These are phyloP conservation scores for Linderniella brevidens DNA, from an alignment of 257 asterid genomes.

Conservation along the genomic window DNA sequence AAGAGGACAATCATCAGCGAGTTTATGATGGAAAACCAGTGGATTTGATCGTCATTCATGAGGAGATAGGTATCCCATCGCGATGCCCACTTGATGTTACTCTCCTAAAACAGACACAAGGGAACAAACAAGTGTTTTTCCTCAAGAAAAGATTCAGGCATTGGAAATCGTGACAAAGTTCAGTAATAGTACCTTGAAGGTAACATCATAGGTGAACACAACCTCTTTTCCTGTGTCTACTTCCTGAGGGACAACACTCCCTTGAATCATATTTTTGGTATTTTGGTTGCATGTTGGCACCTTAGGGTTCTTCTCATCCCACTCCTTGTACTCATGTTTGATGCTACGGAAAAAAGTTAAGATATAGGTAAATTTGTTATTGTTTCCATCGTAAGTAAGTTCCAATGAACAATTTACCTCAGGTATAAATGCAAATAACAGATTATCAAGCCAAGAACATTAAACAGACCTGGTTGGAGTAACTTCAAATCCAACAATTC, in stretches of 20 bases:
- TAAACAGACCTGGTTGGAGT: constrained; percentile 47
- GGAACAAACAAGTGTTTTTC: background rate
- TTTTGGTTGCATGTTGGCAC: constrained; percentile 54
- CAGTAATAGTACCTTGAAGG: constrained; percentile 27
- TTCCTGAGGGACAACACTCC: constrained; percentile 52
- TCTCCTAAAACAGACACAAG: constrained; percentile 30
- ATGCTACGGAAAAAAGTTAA: constrained; percentile 18
- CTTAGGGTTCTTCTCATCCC: constrained; percentile 29
- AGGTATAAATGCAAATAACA: background rate
- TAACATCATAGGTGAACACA: constrained; percentile 58
- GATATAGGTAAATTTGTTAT: background rate
- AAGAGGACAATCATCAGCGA: constrained; percentile 71
- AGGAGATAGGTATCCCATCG: constrained; percentile 77
- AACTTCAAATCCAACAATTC: constrained; percentile 77
- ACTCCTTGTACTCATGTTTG: constrained; percentile 52
- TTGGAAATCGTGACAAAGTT: background rate
- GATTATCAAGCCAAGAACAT: too few species aligned
- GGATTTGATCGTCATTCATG: constrained; percentile 68
- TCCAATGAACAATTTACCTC: background rate
- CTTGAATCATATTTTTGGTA: constrained; percentile 32
- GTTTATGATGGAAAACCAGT: constrained; percentile 69
- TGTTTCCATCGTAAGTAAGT: background rate
- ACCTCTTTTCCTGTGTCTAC: constrained; percentile 53
- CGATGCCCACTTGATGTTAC: constrained; percentile 79
- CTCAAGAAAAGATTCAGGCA: background rate